Evolutionary conservation across 2,329 filamentous ascomycete genomes (phyloP).

Genomic region (Aciculosporium take): DNA sequence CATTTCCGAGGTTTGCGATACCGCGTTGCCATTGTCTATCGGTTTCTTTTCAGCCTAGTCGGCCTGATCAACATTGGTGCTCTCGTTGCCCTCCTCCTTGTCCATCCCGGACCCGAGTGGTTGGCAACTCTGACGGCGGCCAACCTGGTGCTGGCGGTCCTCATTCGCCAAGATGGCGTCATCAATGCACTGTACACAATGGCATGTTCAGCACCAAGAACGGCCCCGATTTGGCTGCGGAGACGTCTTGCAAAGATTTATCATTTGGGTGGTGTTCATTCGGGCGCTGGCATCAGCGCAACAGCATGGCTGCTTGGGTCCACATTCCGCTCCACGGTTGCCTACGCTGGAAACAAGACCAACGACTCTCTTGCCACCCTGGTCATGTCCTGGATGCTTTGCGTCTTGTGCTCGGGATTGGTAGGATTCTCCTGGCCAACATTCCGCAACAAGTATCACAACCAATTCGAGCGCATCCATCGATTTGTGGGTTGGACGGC

Average conservation of each 20-base stretch:
- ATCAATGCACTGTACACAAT: conserved; percentile 36
- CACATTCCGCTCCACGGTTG: conserved; percentile 23
- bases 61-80: conserved; percentile 36
- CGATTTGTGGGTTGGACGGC: conserved; percentile 60
- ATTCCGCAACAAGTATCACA: conserved; percentile 48
- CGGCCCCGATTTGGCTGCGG: conserved; percentile 33
- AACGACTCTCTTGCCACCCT: conserved; percentile 26
- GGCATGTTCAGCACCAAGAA: conserved; percentile 29
- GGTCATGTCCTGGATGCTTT: conserved; percentile 42
- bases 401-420: conserved; percentile 43
- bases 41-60: conserved; percentile 40
- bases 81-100: conserved; percentile 26
- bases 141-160: conserved; percentile 35
- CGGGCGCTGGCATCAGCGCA: conserved; percentile 33
- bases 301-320: conserved; percentile 35
- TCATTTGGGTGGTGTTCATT: conserved; percentile 38
- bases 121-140: conserved; percentile 28
- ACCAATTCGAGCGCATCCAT: conserved; percentile 57
- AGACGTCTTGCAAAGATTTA: conserved; percentile 35
- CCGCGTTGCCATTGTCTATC: conserved; percentile 38
- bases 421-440: conserved; percentile 48
- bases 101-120: conserved; percentile 21
- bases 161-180: conserved; percentile 38
- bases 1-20: conserved; percentile 26
- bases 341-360: conserved; percentile 16